Percentiles rank a stretch among this genome's conserved stretches.
These are phyloP conservation scores for Boletus rufocinnamomeus DNA, from an alignment of 768 basidiomycete species.

Conservation along the genomic window DNA sequence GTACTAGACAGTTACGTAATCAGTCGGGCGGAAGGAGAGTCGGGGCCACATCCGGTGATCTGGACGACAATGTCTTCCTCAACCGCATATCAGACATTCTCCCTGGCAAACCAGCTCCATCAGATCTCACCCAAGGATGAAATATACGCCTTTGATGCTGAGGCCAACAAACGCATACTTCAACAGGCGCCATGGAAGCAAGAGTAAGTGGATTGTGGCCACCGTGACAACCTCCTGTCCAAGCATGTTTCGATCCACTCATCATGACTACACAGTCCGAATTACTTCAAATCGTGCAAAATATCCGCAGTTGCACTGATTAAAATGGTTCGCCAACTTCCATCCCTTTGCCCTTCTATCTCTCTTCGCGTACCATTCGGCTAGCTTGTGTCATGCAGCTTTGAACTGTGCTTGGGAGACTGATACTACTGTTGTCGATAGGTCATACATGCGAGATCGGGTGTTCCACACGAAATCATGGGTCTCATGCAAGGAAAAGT, in stretches of 20 bases:
- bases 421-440: constrained; percentile 36
- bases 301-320: constrained; percentile 95
- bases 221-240: constrained; percentile 9
- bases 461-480: constrained; percentile 99
- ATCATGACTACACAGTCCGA: constrained; percentile 49
- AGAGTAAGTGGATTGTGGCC: constrained; percentile 57
- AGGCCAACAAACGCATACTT: constrained; percentile 66
- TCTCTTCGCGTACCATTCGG: neutral
- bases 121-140: constrained; percentile 76
- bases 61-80: constrained; percentile 40
- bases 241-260: neutral
- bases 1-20: neutral
- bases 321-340: constrained; percentile 73
- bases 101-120: constrained; percentile 66
- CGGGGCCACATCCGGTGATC: neutral
- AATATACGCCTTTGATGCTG: constrained; percentile 74
- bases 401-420: neutral
- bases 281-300: constrained; percentile 87
- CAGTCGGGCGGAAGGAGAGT: neutral
- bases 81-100: constrained; percentile 73
- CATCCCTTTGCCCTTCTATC: neutral
- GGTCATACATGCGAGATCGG: constrained; percentile 98
- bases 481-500: constrained; percentile 99
- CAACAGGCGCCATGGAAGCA: constrained; percentile 79
- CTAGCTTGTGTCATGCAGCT: neutral